Evolutionary conservation across 179 eudicot species (phyloP).

Genomic region (Amaranthus tricolor): DNA sequence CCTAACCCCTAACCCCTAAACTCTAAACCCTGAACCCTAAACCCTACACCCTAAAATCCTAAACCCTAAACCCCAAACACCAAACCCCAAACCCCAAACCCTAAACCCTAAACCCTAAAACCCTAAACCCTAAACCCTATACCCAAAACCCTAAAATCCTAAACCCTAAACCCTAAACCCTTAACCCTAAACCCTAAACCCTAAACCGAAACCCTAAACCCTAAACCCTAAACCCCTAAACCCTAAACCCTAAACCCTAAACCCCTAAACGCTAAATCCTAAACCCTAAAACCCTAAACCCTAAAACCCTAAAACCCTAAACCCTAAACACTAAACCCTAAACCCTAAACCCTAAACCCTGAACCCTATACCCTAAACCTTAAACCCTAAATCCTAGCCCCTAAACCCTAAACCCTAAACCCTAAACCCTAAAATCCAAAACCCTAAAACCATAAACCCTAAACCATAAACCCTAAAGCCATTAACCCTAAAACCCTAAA

Average conservation of each 20-base stretch:
- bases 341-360: neutral
- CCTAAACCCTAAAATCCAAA: slow-evolving; percentile 22
- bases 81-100: too few relatives aligned
- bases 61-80: neutral
- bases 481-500: slow-evolving; percentile 13
- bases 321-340: neutral
- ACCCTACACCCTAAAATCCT: neutral
- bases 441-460: too few relatives aligned
- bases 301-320: neutral
- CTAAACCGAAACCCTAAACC: neutral
- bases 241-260: neutral
- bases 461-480: slow-evolving; percentile 11
- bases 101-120: neutral
- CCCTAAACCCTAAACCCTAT: neutral
- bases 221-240: neutral
- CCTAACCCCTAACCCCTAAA: slow-evolving; percentile 8
- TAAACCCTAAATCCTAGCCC: slow-evolving; percentile 16
- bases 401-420: slow-evolving; percentile 21
- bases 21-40: slow-evolving; percentile 2
- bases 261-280: neutral
- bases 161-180: neutral
- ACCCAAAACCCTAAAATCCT: neutral
- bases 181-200: neutral
- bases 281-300: neutral
- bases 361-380: slow-evolving; percentile 11